Evolutionary conservation across 495 filamentous ascomycete species (phyloP).

Genomic region (Ramalina peruviana): DNA sequence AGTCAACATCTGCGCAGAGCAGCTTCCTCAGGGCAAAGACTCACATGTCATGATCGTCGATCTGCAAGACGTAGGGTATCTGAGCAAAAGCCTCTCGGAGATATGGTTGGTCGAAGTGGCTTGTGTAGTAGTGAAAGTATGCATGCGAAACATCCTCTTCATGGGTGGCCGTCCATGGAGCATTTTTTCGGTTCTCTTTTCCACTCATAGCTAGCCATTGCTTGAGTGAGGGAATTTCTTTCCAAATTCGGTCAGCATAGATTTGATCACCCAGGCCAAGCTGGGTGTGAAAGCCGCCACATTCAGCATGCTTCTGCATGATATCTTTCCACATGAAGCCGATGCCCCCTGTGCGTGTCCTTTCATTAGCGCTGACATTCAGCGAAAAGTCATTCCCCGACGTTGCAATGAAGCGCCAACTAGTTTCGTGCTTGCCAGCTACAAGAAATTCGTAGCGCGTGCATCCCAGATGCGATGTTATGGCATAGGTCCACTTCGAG

Average conservation of each 20-base stretch:
- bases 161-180: constrained; percentile 79
- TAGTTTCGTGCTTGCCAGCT: constrained; percentile 74
- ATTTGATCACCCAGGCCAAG: constrained; percentile 88
- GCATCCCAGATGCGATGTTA: constrained; percentile 91
- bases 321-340: constrained; percentile 99
- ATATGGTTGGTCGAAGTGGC: constrained; percentile 91
- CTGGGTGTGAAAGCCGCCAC: constrained; percentile 88
- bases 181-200: constrained; percentile 80
- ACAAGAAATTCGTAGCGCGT: constrained; percentile 97
- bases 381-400: constrained; percentile 91
- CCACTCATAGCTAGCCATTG: constrained; percentile 88
- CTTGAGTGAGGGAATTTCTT: constrained; percentile 78
- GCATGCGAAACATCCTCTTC: constrained; percentile 91
- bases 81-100: constrained; percentile 91
- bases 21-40: constrained; percentile 21
- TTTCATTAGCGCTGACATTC: constrained; percentile 71
- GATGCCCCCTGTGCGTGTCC: constrained; percentile 68
- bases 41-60: constrained; percentile 98
- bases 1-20: background rate
- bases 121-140: constrained; percentile 98
- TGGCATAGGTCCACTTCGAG: constrained; percentile 95
- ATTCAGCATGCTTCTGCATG: constrained; percentile 91
- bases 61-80: constrained; percentile 82
- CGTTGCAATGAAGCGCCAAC: constrained; percentile 94
- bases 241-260: constrained; percentile 93